Base-by-base conservation (phyloP, 2,329 filamentous ascomycete genomes). In the Alternaria viburni region DNA sequence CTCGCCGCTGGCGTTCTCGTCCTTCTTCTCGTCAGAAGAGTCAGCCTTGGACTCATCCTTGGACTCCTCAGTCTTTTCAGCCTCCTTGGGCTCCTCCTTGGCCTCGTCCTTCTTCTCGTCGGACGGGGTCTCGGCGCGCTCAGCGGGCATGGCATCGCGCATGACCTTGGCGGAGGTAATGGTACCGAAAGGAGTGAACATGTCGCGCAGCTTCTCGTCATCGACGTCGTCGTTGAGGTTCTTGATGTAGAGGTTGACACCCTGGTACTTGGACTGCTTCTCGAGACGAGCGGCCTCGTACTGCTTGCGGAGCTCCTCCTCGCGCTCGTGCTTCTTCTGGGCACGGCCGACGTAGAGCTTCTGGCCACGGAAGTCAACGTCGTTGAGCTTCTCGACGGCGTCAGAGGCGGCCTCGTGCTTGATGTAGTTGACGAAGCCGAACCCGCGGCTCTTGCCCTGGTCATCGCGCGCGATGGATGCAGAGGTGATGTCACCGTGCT, bases 91-190 rank as follows among this genome's bases (percentile, higher is more conserved):
- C 36, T 88, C 86, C 62, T 84, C 80, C 56, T 83, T 78, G 62
- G 82, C 81, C 68, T 88, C 83, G 69, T 85, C 83, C 65, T 83
- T 75, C 73, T 82, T 78, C 69, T 83, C 80, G n/a, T 79, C 76
- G 17, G 83, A 80, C 58, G 85, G 79, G 58, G 80, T 77, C 67
- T 82, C 80, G 57, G 81, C 78, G 55, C 79, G 85, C 58, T 87
- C 86, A 45, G 83, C 82, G 64, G 85, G 80, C 62, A 84, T 78
- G 57, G 87, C 89, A 77, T 99, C 96, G 74, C 96, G 93, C 96
- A 99, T 99, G 75, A 99, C 95, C 90, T 98, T 98, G 77, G 96
- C 95, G 41, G 96, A 98, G 65, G 96, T 99, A 83, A 99, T 98
- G 75, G 92, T 93, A 67, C 96, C 96, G 76, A 92, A 98, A 72